These are phyloP conservation scores for Aspergillus amoenus DNA, from an alignment of 2,329 filamentous ascomycete genomes.

Conservation along the genomic window DNA sequence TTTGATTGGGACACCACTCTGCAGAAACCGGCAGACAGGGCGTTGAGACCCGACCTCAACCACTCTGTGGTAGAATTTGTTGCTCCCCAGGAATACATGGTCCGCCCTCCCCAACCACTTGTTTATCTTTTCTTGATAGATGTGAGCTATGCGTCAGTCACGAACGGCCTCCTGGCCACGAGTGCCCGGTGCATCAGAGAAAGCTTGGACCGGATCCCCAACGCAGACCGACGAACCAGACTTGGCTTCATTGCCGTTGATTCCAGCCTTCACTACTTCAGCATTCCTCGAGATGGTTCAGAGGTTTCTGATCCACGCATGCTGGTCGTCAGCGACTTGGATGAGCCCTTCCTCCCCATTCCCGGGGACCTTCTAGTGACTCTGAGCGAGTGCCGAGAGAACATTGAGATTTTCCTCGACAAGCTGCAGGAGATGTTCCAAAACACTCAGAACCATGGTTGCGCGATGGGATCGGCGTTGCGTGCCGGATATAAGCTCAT, in stretches of 20 bases:
- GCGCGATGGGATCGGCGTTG: constrained; percentile 93
- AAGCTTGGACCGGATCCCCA: constrained; percentile 95
- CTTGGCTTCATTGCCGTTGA: constrained; percentile 96
- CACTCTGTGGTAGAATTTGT: constrained; percentile 97
- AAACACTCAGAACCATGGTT: constrained; percentile 82
- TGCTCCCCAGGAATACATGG: constrained; percentile 99
- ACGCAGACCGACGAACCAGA: constrained; percentile 87
- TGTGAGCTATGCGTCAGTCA: constrained; percentile 86
- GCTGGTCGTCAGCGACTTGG: constrained; percentile 90
- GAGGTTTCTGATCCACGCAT: constrained; percentile 84
- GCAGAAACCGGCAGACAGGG: constrained; percentile 88
- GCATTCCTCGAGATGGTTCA: constrained; percentile 82
- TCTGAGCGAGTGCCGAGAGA: constrained; percentile 81
- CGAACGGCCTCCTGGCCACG: constrained; percentile 86
- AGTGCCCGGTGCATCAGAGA: constrained; percentile 91
- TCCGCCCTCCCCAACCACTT: constrained; percentile 89
- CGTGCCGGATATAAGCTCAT: constrained; percentile 95
- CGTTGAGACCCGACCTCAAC: constrained; percentile 90
- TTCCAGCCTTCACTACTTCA: constrained; percentile 93
- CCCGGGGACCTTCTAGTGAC: constrained; percentile 89
- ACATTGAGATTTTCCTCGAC: constrained; percentile 85
- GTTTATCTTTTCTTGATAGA: constrained; percentile 96
- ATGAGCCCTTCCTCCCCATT: constrained; percentile 94
- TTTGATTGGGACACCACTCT: constrained; percentile 96
- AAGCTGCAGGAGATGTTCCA: constrained; percentile 97